Percentiles rank a stretch among this genome's conserved stretches.
phyloP scores from a whole-genome alignment of 805 yeast genomes.

The Blastobotrys attinorum region DNA sequence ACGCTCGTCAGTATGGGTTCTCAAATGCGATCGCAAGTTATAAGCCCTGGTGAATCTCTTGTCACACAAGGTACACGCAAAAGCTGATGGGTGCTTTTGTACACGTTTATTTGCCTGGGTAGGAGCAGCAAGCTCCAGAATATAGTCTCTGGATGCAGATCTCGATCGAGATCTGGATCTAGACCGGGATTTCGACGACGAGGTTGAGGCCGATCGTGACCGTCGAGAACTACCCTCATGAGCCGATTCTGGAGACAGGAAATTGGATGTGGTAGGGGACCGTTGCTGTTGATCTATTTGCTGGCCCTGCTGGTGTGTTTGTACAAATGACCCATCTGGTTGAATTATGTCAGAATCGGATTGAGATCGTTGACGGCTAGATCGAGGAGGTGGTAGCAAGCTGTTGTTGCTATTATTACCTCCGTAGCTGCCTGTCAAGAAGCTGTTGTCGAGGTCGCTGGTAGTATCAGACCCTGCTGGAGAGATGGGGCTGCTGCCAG shows the following conservation, averaged over 20 bases:
- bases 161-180: slow-evolving; percentile 4
- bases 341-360: slow-evolving; percentile 9
- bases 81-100: slow-evolving; percentile 66
- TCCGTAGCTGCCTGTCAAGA: no score
- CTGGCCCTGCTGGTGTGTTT: background rate
- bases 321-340: no score
- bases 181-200: slow-evolving; percentile 3
- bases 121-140: slow-evolving; percentile 59
- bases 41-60: slow-evolving; percentile 88
- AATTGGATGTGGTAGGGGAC: background rate
- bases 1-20: slow-evolving; percentile 75
- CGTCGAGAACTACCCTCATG: slow-evolving; percentile 5
- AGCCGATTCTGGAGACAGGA: slow-evolving; percentile 6
- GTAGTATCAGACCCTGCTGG: background rate
- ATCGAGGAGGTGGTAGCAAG: background rate
- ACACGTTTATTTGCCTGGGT: slow-evolving; percentile 44
- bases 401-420: background rate
- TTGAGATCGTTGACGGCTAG: slow-evolving; percentile 7
- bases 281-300: background rate
- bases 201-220: slow-evolving; percentile 9
- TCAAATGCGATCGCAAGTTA: slow-evolving; percentile 79
- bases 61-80: slow-evolving; percentile 73
- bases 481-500: background rate
- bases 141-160: slow-evolving; percentile 38
- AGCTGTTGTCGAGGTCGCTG: background rate